These are phyloP conservation scores for Pugionium cornutum DNA, from an alignment of 345 rosid species.

Conservation along the genomic window DNA sequence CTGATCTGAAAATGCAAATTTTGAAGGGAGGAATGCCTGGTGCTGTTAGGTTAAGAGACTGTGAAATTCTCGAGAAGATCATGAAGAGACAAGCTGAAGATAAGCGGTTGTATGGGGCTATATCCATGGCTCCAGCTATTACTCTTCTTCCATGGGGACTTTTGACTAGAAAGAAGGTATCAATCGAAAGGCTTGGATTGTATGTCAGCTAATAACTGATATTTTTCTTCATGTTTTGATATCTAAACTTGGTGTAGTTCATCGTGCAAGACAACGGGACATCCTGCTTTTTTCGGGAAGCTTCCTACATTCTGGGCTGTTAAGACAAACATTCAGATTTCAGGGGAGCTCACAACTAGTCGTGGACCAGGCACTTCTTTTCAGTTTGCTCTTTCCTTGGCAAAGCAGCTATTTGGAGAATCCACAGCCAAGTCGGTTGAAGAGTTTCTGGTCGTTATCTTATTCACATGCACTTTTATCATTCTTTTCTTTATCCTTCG, in stretches of 20 bases:
- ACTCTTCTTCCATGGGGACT: slow-evolving; percentile 98
- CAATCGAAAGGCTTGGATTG: slow-evolving; percentile 12
- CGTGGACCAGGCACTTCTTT: slow-evolving; percentile 94
- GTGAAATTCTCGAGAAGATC: slow-evolving; percentile 60
- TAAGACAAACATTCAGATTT: slow-evolving; percentile 76
- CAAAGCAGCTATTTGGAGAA: slow-evolving; percentile 82
- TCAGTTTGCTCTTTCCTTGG: slow-evolving; percentile 76
- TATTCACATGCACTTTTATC: slow-evolving; percentile 12
- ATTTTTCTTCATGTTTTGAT: slow-evolving; percentile 22
- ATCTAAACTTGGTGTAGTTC: slow-evolving; percentile 55
- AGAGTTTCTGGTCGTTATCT: slow-evolving; percentile 56
- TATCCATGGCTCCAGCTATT: slow-evolving; percentile 91
- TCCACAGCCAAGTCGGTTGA: slow-evolving; percentile 60
- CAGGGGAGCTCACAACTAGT: slow-evolving; percentile 90
- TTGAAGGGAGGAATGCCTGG: slow-evolving; percentile 99
- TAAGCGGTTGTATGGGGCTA: slow-evolving; percentile 79
- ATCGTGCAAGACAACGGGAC: slow-evolving; percentile 79
- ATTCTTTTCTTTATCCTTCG: not conserved
- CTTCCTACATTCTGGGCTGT: slow-evolving; percentile 96
- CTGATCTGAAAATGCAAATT: slow-evolving; percentile 16
- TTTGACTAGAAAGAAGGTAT: slow-evolving; percentile 70
- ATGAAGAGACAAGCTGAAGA: slow-evolving; percentile 75
- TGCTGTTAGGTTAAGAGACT: slow-evolving; percentile 80
- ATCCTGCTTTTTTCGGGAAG: slow-evolving; percentile 79
- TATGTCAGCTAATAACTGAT: slow-evolving; percentile 13